A percentile compares a stretch with the other conserved stretches of the same genome.
Conservation (phyloP, 345 rosid species). For the Linum tenue region DNA sequence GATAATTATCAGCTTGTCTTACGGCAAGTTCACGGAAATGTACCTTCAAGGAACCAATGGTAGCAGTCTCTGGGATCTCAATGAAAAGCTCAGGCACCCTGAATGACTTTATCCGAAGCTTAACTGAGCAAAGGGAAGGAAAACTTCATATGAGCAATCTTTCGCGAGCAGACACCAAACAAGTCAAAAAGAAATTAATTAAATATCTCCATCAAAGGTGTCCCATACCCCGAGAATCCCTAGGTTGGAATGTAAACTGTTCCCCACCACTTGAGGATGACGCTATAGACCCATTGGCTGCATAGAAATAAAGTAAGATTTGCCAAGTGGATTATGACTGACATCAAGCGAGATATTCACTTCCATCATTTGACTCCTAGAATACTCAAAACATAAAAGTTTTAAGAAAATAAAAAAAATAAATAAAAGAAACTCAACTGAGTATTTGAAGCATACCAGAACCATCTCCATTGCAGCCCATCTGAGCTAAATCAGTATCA, state of each 20-base stretch:
- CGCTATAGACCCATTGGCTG: constrained; percentile 26
- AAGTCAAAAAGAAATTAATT: constrained; percentile 16
- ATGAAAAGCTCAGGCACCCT: constrained; percentile 85
- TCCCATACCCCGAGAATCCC: constrained; percentile 71
- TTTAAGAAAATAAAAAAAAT: not conserved
- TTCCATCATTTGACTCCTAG: too few species aligned
- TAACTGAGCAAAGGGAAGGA: constrained; percentile 46
- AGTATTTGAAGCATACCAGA: constrained; percentile 17
- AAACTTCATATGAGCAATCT: constrained; percentile 25
- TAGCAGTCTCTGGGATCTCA: constrained; percentile 84
- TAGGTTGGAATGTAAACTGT: constrained; percentile 37
- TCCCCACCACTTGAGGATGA: constrained; percentile 38
- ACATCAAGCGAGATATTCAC: not conserved
- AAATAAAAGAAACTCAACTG: too few species aligned
- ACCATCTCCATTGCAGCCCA: constrained; percentile 31
- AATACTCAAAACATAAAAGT: not conserved
- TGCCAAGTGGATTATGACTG: constrained; percentile 6
- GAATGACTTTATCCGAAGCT: constrained; percentile 89
- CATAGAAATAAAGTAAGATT: constrained; percentile 2
- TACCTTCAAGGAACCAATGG: constrained; percentile 90
- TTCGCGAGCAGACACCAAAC: constrained; percentile 23
- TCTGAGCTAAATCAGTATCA: constrained; percentile 34
- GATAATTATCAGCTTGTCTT: not conserved
- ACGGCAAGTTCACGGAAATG: not conserved
- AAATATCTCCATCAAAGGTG: constrained; percentile 28